phyloP scores from a whole-genome alignment of 768 basidiomycete species.

The Daedaleopsis nitida region DNA sequence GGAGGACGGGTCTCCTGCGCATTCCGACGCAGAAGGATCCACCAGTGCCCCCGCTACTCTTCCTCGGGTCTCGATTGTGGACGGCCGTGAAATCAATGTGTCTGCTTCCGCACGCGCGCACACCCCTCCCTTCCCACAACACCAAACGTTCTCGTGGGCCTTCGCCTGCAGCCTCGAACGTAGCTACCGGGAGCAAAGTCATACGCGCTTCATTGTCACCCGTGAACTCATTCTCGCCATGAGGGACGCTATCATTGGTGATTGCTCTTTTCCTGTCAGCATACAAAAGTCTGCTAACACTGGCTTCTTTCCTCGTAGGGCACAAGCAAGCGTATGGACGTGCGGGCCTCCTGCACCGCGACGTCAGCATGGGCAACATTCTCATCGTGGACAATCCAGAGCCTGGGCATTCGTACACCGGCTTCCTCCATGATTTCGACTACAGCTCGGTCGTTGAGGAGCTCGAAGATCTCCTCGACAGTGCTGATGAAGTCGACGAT shows the following conservation, averaged over 20 bases:
- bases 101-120: too few species aligned
- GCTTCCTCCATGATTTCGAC: conserved; percentile 13
- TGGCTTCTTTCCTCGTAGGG: conserved; percentile 6
- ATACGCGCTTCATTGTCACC: conserved; percentile 14
- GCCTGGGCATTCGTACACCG: not conserved
- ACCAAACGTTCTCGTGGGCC: too few species aligned
- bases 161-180: too few species aligned
- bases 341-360: conserved; percentile 21
- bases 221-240: conserved; percentile 6
- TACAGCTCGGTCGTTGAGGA: not conserved
- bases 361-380: conserved; percentile 24
- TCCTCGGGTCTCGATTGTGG: too few species aligned
- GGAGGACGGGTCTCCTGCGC: too few species aligned
- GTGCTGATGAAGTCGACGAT: not conserved
- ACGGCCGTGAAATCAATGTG: too few species aligned
- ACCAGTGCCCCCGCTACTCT: too few species aligned
- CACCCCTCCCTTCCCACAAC: too few species aligned
- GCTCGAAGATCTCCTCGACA: not conserved
- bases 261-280: too few species aligned
- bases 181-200: conserved; percentile 5
- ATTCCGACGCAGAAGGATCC: too few species aligned
- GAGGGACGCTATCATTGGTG: conserved; percentile 11
- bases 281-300: too few species aligned
- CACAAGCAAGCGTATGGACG: conserved; percentile 11
- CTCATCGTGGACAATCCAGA: conserved; percentile 11